phyloP scores from a whole-genome alignment of 192 early-diverging fungal genomes.

The Neocallimastix lanati region DNA sequence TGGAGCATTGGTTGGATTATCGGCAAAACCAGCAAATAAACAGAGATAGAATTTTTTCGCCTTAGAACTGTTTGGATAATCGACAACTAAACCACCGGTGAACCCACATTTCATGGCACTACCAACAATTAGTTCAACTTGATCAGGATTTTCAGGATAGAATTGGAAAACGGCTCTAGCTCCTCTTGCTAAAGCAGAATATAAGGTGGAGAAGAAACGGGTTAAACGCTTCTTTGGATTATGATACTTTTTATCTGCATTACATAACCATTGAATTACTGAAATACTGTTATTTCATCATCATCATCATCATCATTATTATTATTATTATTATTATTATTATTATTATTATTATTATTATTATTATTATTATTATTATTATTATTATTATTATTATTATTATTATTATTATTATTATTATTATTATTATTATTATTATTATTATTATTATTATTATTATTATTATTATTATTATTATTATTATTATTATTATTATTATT shows the following conservation, averaged over 20 bases:
- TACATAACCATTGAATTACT: slow-evolving; percentile 96
- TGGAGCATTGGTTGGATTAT: slow-evolving; percentile 22
- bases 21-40: slow-evolving; percentile 76
- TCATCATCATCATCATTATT: too few species aligned
- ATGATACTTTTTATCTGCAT: slow-evolving; percentile 80
- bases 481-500: too few species aligned
- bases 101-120: slow-evolving; percentile 82
- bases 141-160: slow-evolving; percentile 88
- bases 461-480: too few species aligned
- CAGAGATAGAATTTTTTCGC: slow-evolving; percentile 95
- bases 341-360: too few species aligned
- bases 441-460: too few species aligned
- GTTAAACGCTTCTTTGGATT: slow-evolving; percentile 61
- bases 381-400: too few species aligned
- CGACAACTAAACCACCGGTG: slow-evolving; percentile 82
- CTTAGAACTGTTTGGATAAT: slow-evolving; percentile 90
- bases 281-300: slow-evolving; percentile 75
- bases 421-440: too few species aligned
- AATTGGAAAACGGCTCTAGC: slow-evolving; percentile 96
- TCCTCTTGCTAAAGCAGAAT: slow-evolving; percentile 68
- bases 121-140: slow-evolving; percentile 80
- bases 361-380: too few species aligned
- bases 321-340: too few species aligned
- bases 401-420: too few species aligned
- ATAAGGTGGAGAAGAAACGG: slow-evolving; percentile 84